Base-by-base conservation (phyloP, 352 stramenopile species). In the Globisporangium echinulatum region DNA sequence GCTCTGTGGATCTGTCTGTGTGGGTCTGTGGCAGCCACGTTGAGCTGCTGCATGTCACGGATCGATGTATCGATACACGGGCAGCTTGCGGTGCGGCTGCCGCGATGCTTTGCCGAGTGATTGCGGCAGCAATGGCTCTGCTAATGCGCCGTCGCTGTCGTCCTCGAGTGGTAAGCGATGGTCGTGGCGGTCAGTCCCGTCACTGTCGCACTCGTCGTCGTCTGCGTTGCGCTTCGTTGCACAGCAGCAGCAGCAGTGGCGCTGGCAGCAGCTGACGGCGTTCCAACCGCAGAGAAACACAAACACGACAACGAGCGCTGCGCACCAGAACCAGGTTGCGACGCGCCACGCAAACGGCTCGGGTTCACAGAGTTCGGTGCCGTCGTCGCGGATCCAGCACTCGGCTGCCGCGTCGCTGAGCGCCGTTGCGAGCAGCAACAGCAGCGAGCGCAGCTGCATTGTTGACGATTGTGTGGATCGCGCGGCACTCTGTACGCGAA, bases 301-400 rank as follows among this genome's bases (percentile, higher is more conserved):
- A 37, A 71, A 61, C 14, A 61, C 60, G 57, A 85, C 61, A 33
- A 88, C 49, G 49, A 88, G 64, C 54, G 85, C 44, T 40, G 62
- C 74, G 61, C 88, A 79, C 73, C 82, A 90, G 64, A 88, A 76
- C 81, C 81, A 90, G 75, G 77, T 87, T 44, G 76, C 62, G 36
- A 70, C 63, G 52, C 79, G 58, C 66, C 78, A 77, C 9, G 69
- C 75, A 7, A 70, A 54, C 10, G 70, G 67, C 15, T 90, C 81
- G 4, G 70, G 55, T 8, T 71, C 66, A 52, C 81, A 90, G 61
- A 90, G 72, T 59, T 83, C 70, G 10, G 71, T 63, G 54, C 78
- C 81, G 47, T 87, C 76, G 51, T 63, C 69, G 48, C 70, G 70
- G 39, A 58, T 70, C 81, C 81, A 88, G 69, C 81, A 90, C 50